Percentiles rank a stretch among this genome's conserved stretches.
These are phyloP conservation scores for Suillus bovinus DNA, from an alignment of 768 basidiomycete species.

Conservation along the genomic window DNA sequence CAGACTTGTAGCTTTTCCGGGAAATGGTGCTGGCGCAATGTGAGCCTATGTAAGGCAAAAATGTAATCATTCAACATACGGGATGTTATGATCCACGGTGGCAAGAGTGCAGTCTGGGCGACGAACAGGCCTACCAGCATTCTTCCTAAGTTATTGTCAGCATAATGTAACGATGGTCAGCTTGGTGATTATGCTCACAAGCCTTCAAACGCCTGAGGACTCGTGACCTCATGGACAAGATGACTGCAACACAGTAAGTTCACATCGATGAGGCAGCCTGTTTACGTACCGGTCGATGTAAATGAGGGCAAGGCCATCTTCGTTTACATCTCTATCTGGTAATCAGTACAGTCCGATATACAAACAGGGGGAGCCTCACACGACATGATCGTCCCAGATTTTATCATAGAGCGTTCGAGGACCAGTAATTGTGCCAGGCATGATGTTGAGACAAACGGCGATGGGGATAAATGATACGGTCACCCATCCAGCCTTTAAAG, in stretches of 20 bases:
- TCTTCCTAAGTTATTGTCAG: slow-evolving; percentile 47
- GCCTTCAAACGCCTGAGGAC: slow-evolving; percentile 90
- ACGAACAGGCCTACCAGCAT: slow-evolving; percentile 74
- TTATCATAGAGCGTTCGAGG: slow-evolving; percentile 97
- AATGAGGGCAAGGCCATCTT: slow-evolving; percentile 76
- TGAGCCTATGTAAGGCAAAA: slow-evolving; percentile 3
- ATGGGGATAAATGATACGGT: slow-evolving; percentile 3
- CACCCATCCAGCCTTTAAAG: not conserved
- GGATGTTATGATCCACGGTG: slow-evolving; percentile 87
- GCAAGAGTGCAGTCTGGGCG: slow-evolving; percentile 88
- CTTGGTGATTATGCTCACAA: slow-evolving; percentile 46
- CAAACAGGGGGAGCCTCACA: slow-evolving; percentile 48
- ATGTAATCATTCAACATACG: slow-evolving; percentile 49
- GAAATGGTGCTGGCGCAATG: slow-evolving; percentile 55
- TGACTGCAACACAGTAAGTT: slow-evolving; percentile 35
- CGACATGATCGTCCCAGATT: slow-evolving; percentile 96
- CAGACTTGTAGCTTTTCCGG: slow-evolving; percentile 72
- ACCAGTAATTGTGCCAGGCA: slow-evolving; percentile 55
- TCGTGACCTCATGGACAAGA: slow-evolving; percentile 90
- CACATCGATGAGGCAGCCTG: not conserved
- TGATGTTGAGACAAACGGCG: slow-evolving; percentile 23
- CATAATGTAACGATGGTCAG: slow-evolving; percentile 9
- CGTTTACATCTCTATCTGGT: slow-evolving; percentile 58
- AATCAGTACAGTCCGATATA: slow-evolving; percentile 16
- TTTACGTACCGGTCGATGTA: slow-evolving; percentile 74